Evolutionary conservation across 495 filamentous ascomycete species (phyloP), one percentile per base, ranked within the genome.

Genomic region (Melanomma pulvis-pyrius): DNA sequence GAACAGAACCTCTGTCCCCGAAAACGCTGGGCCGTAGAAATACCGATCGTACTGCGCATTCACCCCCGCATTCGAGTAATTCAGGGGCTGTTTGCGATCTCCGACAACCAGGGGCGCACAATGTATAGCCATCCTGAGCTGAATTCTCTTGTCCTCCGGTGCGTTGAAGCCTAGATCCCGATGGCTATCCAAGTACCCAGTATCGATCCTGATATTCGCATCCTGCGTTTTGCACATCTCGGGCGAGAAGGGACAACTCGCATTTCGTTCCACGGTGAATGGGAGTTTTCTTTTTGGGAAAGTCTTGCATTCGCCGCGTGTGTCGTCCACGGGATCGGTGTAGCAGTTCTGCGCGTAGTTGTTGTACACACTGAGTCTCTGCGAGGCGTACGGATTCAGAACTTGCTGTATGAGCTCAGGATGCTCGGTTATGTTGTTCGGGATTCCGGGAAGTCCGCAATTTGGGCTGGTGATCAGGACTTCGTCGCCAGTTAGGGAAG

Each of bases 191-290:
- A 66, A n/a, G 21, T 49, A 41, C 11, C 63, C 63, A 17, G 63
- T 53, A 30, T 66, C 63, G 28, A 65, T 41, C 30, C 58, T 65
- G 26, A 65, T 25, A 28, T 65, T 65, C n/a, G n/a, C 54, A 25
- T 28, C 25, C 17, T 60, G 24, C 1, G 24, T 39, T 12, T 32
- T 32, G 50, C 60, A 63, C 46, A 63, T 63, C 12, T 63, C 60
- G 19, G 32, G 28, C 12, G 48, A 19, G 34, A 63, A 63, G 24
- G 60, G 60, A 26, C 60, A 63, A 5, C 25, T 54, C 2, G 29
- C 50, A 26, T 63, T 63, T 12, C n/a, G 30, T 22, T 34, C 21
- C 36, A 19, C 9, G 1, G 60, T 44, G 22, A 26, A 54, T 9
- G 60, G 49, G 3, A 63, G 28, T 26, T 26, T 34, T 25, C 36